Evolutionary conservation across 441 rosid genomes (phyloP).

Genomic region (Cnidoscolus chayamansa): DNA sequence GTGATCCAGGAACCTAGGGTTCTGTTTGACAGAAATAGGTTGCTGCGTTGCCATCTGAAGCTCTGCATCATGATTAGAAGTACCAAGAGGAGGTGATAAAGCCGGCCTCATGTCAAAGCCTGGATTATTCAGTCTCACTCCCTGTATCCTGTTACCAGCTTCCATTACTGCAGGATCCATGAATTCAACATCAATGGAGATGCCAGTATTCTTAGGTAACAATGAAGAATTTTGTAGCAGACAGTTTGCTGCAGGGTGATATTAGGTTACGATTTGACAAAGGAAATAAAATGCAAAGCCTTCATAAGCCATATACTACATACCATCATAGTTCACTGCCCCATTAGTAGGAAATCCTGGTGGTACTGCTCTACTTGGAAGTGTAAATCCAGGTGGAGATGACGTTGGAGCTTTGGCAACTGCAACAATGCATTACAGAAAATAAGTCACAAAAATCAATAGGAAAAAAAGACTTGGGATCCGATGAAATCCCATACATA

Average conservation of each 20-base stretch:
- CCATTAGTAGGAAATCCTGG: conserved; percentile 75
- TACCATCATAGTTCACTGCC: conserved; percentile 54
- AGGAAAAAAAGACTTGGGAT: not conserved
- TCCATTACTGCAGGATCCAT: conserved; percentile 51
- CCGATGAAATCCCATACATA: not conserved
- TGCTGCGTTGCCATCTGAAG: conserved; percentile 59
- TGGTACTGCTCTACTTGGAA: conserved; percentile 63
- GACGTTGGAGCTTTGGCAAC: conserved; percentile 66
- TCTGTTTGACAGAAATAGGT: conserved; percentile 51
- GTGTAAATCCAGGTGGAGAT: conserved; percentile 74
- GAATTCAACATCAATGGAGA: too few species aligned
- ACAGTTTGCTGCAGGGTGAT: conserved; percentile 38
- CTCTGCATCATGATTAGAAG: conserved; percentile 57
- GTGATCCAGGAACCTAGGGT: conserved; percentile 43
- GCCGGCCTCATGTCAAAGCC: conserved; percentile 51
- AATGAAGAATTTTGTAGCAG: conserved; percentile 41
- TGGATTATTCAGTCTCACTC: conserved; percentile 40
- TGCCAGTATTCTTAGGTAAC: not conserved
- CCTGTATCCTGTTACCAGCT: conserved; percentile 60
- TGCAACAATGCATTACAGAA: conserved; percentile 26
- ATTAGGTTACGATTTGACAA: not conserved
- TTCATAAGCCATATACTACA: conserved; percentile 14
- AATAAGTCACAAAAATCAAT: not conserved
- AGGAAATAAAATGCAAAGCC: not conserved
- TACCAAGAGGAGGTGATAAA: conserved; percentile 37